phyloP scores from a whole-genome alignment of 208 protist species.

The Lotmaria passim region DNA sequence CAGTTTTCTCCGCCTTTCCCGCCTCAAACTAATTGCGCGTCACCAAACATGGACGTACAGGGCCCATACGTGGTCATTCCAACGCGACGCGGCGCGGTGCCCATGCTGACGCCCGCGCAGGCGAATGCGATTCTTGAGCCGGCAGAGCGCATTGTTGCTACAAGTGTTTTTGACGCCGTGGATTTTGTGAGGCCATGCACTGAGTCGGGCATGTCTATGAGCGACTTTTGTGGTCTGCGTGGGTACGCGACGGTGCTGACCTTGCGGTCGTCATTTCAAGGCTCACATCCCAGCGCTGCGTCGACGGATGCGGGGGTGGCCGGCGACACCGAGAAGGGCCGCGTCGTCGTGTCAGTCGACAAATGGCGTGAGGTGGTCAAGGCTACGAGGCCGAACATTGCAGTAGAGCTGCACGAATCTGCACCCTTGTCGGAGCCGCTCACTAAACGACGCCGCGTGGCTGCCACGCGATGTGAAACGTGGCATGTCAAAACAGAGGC shows the following conservation, averaged over 20 bases:
- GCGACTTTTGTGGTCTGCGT: conserved; percentile 60
- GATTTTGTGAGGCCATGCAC: conserved; percentile 56
- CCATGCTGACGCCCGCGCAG: conserved; percentile 73
- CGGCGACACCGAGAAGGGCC: conserved; percentile 73
- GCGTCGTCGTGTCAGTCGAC: conserved; percentile 43
- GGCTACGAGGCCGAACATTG: conserved; percentile 49
- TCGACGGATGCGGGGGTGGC: conserved; percentile 54
- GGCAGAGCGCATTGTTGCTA: conserved; percentile 63
- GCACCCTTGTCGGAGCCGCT: conserved; percentile 52
- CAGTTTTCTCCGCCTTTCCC: background rate
- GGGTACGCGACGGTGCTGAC: conserved; percentile 71
- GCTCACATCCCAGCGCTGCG: conserved; percentile 61
- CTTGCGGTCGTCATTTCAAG: conserved; percentile 65
- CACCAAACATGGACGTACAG: conserved; percentile 15
- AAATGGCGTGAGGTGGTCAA: conserved; percentile 68
- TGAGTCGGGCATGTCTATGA: conserved; percentile 40
- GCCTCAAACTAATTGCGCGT: background rate
- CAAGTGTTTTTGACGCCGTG: conserved; percentile 75
- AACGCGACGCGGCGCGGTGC: conserved; percentile 57
- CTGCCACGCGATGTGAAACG: conserved; percentile 38
- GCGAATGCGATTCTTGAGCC: conserved; percentile 52
- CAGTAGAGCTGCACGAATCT: conserved; percentile 63
- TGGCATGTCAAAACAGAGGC: conserved; percentile 46
- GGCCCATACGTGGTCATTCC: conserved; percentile 71
- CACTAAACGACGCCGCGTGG: conserved; percentile 44